A percentile compares a stretch with the other conserved stretches of the same genome.
phyloP scores from a whole-genome alignment of 495 filamentous ascomycete species.

The Daldinia childiae region DNA sequence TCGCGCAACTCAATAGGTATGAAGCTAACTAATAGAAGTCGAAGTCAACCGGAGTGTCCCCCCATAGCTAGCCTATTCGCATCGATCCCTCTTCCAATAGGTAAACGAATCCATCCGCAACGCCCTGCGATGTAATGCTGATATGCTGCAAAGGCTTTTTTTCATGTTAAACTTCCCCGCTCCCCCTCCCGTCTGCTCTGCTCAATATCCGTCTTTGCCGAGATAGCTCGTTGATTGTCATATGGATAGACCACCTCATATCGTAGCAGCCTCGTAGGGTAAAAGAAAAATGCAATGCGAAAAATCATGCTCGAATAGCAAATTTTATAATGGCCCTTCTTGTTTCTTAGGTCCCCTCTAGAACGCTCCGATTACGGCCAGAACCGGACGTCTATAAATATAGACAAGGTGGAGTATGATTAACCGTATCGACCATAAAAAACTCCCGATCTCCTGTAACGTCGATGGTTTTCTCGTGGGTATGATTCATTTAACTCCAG shows the following conservation, averaged over 20 bases:
- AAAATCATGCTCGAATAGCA: constrained; percentile 9
- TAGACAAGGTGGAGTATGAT: constrained; percentile 38
- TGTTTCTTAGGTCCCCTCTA: constrained; percentile 9
- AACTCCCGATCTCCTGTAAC: constrained; percentile 47
- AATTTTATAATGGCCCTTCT: constrained; percentile 9
- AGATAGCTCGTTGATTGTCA: background rate
- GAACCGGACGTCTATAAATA: constrained; percentile 25
- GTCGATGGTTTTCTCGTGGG: constrained; percentile 48
- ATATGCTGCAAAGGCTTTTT: constrained; percentile 5
- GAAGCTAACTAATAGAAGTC: constrained; percentile 10
- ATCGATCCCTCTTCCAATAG: background rate
- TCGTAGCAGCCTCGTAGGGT: background rate
- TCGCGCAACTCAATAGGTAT: background rate
- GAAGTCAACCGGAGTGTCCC: background rate
- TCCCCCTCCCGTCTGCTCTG: background rate
- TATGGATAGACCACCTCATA: background rate
- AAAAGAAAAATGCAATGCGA: constrained; percentile 1
- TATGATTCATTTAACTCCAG: constrained; percentile 47
- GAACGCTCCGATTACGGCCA: constrained; percentile 9
- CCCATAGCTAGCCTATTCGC: background rate
- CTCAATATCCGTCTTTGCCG: background rate
- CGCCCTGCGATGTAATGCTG: constrained; percentile 4
- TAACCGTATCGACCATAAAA: constrained; percentile 41
- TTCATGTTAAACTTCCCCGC: background rate
- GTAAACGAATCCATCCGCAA: constrained; percentile 1